These are phyloP conservation scores for Blastobotrys niveus DNA, from an alignment of 1,139 yeast species.

Conservation along the genomic window DNA sequence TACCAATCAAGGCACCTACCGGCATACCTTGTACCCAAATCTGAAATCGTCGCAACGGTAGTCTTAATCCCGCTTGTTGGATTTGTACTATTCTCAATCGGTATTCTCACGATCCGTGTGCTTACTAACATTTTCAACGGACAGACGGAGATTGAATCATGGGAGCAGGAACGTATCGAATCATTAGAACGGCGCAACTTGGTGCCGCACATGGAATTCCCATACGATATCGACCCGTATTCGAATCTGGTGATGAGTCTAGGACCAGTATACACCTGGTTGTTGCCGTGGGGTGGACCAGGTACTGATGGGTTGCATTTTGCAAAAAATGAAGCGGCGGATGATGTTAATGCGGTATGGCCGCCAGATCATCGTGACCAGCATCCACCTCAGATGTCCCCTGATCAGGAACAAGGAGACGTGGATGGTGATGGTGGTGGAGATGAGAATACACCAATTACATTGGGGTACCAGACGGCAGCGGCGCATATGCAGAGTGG, in stretches of 20 bases:
- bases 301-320: slow-evolving; percentile 49
- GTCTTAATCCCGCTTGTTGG: slow-evolving; percentile 51
- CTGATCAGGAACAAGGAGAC: background rate
- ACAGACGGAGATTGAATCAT: slow-evolving; percentile 85
- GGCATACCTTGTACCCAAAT: slow-evolving; percentile 48
- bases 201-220: slow-evolving; percentile 46
- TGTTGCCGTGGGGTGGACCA: slow-evolving; percentile 63
- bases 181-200: slow-evolving; percentile 46
- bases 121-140: slow-evolving; percentile 54
- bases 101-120: slow-evolving; percentile 57
- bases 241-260: slow-evolving; percentile 44
- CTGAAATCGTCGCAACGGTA: slow-evolving; percentile 53
- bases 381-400: slow-evolving; percentile 24
- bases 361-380: slow-evolving; percentile 77
- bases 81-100: slow-evolving; percentile 55
- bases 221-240: slow-evolving; percentile 65
- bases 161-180: slow-evolving; percentile 85
- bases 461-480: slow-evolving; percentile 9
- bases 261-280: slow-evolving; percentile 45
- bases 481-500: background rate
- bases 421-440: too few relatives aligned
- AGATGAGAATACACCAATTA: too few relatives aligned
- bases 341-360: slow-evolving; percentile 54
- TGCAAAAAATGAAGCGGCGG: slow-evolving; percentile 46
- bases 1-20: slow-evolving; percentile 56